phyloP scores from a whole-genome alignment of 2,329 filamentous ascomycete species.

The Furcasterigmium sp. region DNA sequence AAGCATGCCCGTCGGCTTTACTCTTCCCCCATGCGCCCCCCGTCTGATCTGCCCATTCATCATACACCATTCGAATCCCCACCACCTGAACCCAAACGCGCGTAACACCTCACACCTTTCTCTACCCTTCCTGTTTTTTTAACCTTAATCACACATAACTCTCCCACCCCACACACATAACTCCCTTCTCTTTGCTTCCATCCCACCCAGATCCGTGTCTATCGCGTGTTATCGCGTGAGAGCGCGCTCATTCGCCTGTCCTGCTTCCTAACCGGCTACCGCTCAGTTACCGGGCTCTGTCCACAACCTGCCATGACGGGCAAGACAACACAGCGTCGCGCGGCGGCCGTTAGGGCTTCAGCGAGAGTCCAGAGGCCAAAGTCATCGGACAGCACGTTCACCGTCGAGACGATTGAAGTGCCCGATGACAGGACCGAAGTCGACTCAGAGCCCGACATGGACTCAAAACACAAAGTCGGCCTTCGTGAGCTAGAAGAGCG shows the following conservation, averaged over 20 bases:
- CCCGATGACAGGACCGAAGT: not conserved
- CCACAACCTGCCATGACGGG: not conserved
- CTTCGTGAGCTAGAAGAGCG: constrained; percentile 42
- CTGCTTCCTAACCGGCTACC: not conserved
- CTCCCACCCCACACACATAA: not conserved
- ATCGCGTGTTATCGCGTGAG: not conserved
- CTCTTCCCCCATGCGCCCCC: not conserved
- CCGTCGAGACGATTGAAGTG: not conserved
- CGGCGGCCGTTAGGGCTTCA: not conserved
- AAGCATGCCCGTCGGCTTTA: not conserved
- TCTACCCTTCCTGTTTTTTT: too few species aligned
- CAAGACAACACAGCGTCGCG: not conserved
- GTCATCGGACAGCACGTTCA: not conserved
- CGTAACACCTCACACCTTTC: too few species aligned
- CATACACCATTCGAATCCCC: too few species aligned
- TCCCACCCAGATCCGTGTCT: not conserved
- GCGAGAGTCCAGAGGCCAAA: not conserved
- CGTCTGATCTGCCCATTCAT: not conserved
- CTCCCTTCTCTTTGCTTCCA: not conserved
- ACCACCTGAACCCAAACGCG: too few species aligned
- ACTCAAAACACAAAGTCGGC: constrained; percentile 20
- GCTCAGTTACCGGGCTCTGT: not conserved
- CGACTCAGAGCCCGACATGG: not conserved
- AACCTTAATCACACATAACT: too few species aligned
- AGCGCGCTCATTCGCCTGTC: not conserved